Base-by-base conservation (phyloP, 352 stramenopile genomes). In the Pythium apleroticum region DNA sequence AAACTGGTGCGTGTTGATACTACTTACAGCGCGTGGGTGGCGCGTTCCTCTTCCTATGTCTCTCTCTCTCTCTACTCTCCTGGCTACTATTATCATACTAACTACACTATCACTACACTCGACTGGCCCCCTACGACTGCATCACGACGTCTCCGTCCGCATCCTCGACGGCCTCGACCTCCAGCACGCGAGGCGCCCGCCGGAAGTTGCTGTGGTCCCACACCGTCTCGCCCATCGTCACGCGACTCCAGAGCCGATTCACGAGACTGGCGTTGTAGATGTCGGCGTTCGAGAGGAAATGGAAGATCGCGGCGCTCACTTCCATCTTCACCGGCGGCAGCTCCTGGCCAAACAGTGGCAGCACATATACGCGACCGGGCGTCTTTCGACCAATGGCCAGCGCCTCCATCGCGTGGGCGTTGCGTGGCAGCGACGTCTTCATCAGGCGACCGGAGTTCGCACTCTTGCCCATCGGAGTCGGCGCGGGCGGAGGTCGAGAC, bases 211-310 rank as follows among this genome's bases (percentile, higher is more conserved):
- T 69, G 52, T 93, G 78, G 50, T 95, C 84, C 87, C 87, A 94
- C 2, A 94, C 80, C 0, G 67, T 77, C 27, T 90, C 80, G 12
- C 83, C 80, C 11, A 92, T 75, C 15, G 87, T 74, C 62, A 96
- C 73, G 30, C 90, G 76, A 50, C 81, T 96, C 87, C 87, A 96
- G 20, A 96, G 66, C 27, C 77, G 84, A 63, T 74, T 93, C 62
- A 96, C 85, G n/a, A 96, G 75, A 39, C 84, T 93, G 10, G 84
- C 84, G 60, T 94, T 94, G 69, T 96, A 90, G 45, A 96, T 49
- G 28, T 94, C 87, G 0, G 77, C 74, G 48, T 90, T 91, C 6
- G 78, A 84, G 50, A 96, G 78, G 54, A 80, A 93, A 30, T 77
- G 65, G 63, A 91, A 88, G 58, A 96, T 91, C 22, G 66, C 49